Conservation (phyloP, 805 yeast species). For the Cyberlindnera saturnus region DNA sequence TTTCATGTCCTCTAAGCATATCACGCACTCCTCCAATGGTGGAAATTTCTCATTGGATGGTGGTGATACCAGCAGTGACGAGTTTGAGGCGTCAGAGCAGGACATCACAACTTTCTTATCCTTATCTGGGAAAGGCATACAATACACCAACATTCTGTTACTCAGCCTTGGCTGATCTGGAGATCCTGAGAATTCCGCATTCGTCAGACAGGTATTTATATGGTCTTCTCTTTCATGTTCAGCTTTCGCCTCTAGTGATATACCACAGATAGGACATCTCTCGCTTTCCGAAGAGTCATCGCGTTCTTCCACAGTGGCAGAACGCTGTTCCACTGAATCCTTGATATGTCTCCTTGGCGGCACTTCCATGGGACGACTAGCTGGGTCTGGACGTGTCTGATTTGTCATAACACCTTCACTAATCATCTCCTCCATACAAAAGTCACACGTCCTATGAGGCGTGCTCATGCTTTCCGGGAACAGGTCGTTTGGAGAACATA, state of each 20-base stretch:
- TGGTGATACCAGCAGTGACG: constrained; percentile 4
- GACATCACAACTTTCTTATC: constrained; percentile 16
- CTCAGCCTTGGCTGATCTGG: constrained; percentile 48
- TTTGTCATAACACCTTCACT: background rate
- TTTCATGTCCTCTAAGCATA: constrained; percentile 82
- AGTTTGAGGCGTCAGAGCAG: constrained; percentile 19
- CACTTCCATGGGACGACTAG: constrained; percentile 4
- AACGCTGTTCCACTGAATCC: constrained; percentile 1
- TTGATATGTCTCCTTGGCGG: constrained; percentile 7
- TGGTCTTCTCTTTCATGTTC: constrained; percentile 48
- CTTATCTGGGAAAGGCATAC: constrained; percentile 23
- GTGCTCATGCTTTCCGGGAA: constrained; percentile 43
- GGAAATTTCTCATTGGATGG: constrained; percentile 8
- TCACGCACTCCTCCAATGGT: constrained; percentile 73
- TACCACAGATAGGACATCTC: constrained; percentile 38
- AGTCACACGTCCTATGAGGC: constrained; percentile 70
- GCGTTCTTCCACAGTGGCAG: constrained; percentile 1
- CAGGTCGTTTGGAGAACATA: constrained; percentile 44
- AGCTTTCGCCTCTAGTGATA: constrained; percentile 12
- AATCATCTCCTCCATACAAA: constrained; percentile 57
- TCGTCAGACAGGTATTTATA: constrained; percentile 58
- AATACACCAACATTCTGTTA: constrained; percentile 85
- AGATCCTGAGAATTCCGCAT: constrained; percentile 58
- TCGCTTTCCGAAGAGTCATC: constrained; percentile 27
- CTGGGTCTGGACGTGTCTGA: background rate